Evolutionary conservation across 2,329 filamentous ascomycete species (phyloP).

Genomic region (Pseudocercospora cruenta): DNA sequence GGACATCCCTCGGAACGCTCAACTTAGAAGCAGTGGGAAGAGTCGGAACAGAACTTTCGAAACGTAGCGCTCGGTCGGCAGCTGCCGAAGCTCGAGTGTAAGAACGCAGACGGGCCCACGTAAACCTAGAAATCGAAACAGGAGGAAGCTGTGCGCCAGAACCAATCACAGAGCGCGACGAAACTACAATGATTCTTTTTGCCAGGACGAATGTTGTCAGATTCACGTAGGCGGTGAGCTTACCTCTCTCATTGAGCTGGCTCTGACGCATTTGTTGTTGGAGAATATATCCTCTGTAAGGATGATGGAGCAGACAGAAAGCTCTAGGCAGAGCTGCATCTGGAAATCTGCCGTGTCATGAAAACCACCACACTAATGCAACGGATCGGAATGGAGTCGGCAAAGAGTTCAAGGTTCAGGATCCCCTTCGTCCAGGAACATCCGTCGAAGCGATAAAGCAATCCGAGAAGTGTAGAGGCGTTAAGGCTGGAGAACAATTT

Average conservation of each 20-base stretch:
- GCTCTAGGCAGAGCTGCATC: neutral
- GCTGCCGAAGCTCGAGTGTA: neutral
- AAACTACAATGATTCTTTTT: neutral
- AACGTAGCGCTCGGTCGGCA: neutral
- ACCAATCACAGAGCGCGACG: neutral
- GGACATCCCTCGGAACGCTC: slow-evolving; percentile 13
- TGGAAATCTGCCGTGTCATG: neutral
- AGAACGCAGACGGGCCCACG: neutral
- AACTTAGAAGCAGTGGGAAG: neutral
- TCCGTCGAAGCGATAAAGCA: neutral
- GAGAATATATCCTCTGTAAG: neutral
- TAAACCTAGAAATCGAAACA: slow-evolving; percentile 7
- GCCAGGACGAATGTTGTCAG: neutral
- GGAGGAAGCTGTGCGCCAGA: neutral
- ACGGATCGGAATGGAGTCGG: neutral
- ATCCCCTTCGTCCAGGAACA: neutral
- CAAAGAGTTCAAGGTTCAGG: neutral
- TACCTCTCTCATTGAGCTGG: neutral
- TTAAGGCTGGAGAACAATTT: neutral
- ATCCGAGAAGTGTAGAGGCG: neutral
- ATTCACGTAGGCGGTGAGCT: slow-evolving; percentile 10
- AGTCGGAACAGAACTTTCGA: neutral
- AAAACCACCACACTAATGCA: slow-evolving; percentile 10
- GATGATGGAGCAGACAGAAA: neutral
- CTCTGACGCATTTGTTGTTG: neutral